Evolutionary conservation across 2,329 filamentous ascomycete species (phyloP), one percentile per base, ranked within the genome.

Genomic region (Boeremia exigua): DNA sequence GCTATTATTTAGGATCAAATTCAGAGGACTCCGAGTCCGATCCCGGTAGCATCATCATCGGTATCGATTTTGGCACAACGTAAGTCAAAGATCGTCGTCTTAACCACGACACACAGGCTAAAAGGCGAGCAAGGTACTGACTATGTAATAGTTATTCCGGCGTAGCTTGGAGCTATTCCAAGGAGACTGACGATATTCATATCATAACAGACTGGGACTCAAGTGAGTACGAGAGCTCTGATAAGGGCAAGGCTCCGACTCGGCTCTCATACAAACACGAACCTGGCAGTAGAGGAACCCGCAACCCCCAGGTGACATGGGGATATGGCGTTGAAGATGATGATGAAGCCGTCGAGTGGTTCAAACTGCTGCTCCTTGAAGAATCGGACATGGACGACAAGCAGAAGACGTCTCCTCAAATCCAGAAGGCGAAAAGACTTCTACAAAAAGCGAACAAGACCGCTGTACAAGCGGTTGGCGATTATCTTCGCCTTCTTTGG

Each of bases 51-150:
- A n/a, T n/a, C n/a, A n/a, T 68, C 8, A 52, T 73, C 25, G 69
- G 69, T 9, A 66, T 73, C 29, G 70, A 72, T 42, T 72, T 72
- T 49, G 69, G 70, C 29, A 72, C 70, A 28, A 71, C 68, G 70
- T 71, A 61, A 56, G 47, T 32, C 14, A 9, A 32, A 32, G 10
- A 32, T n/a, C n/a, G n/a, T n/a, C n/a, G n/a, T n/a, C n/a, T n/a
- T n/a, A n/a, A n/a, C n/a, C n/a, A n/a, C n/a, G n/a, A n/a, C n/a
- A n/a, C n/a, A n/a, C n/a, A n/a, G n/a, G n/a, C n/a, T n/a, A n/a
- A n/a, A 6, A 11, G 30, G 30, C 10, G 9, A 5, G 9, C 10
- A 17, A 19, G 7, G 15, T 4, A 36, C 33, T 4, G 15, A 36
- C 9, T 34, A 34, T 14, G 6, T 14, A 8, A 14, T 34, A 34